Percentiles rank a stretch among this genome's conserved stretches.
These are phyloP conservation scores for Notholithocarpus densiflorus DNA, from an alignment of 306 rosid genomes.

Conservation along the genomic window DNA sequence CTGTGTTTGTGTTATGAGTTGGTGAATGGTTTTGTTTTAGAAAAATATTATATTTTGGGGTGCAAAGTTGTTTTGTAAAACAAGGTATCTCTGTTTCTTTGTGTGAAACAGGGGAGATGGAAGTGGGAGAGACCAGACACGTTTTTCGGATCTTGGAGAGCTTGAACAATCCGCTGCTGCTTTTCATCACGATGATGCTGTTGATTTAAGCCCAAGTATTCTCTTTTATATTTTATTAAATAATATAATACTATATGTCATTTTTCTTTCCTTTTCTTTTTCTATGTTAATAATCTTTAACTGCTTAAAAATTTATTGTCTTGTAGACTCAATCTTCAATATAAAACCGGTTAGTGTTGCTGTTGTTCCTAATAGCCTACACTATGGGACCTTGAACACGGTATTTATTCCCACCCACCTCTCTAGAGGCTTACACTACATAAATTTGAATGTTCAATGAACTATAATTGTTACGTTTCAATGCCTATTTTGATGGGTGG, in stretches of 20 bases:
- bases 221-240: constrained; percentile 6
- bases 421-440: neutral
- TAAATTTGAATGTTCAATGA: neutral
- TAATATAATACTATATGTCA: neutral
- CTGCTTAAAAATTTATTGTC: neutral
- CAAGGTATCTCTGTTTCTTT: constrained; percentile 33
- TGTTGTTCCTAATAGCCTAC: constrained; percentile 49
- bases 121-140: constrained; percentile 37
- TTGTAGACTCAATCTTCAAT: constrained; percentile 56
- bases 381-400: constrained; percentile 49
- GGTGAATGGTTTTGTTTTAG: neutral
- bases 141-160: constrained; percentile 63
- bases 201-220: constrained; percentile 81
- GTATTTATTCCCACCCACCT: constrained; percentile 25
- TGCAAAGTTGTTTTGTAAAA: constrained; percentile 1
- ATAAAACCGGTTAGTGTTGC: constrained; percentile 50
- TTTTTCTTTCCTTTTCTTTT: neutral
- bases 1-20: neutral
- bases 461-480: neutral
- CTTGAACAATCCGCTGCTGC: constrained; percentile 58
- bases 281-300: constrained; percentile 1
- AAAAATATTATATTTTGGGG: neutral
- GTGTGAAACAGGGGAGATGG: constrained; percentile 71
- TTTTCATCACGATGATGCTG: constrained; percentile 60
- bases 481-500: neutral